Evolutionary conservation across 2,329 filamentous ascomycete species (phyloP), one percentile per base, ranked within the genome.

Genomic region (Fusarium hainanense): DNA sequence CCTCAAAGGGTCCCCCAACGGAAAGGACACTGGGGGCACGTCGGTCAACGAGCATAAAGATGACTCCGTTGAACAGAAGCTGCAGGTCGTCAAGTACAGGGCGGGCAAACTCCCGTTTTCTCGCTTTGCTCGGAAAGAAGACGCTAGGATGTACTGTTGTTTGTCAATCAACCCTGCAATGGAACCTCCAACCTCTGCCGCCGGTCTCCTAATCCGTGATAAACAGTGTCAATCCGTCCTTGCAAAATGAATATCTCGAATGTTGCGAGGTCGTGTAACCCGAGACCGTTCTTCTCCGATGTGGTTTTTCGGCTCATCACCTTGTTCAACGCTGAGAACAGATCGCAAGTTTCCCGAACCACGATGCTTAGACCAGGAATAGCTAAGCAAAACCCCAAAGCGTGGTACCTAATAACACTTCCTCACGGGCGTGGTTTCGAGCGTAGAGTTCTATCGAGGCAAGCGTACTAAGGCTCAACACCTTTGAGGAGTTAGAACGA

Each of bases 41-140:
- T 62, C 66, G 71, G 56, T 67, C 59, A 72, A 71, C 66, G 58
- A 75, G 68, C 73, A 75, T 75, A 55, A 65, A 74, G 55, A 62
- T 56, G 59, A 67, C 51, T 68, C 66, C 71, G 68, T 60, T 71
- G 59, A 65, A 66, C 66, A 42, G 59, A 62, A 66, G 46, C 54
- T 73, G 63, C 47, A 65, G 49, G 55, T 58, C 42, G 52, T 70
- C 56, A 73, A 66, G 64, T 70, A 71, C 58, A 71, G 61, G 40
- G 56, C 52, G 44, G 57, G 44, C 54, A 62, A 56, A 56, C 56
- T 65, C 46, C 60, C 64, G 56, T 57, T 57, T 54, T 54, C 51
- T 58, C 54, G 61, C 58, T 59, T 62, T 70, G 61, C 64, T 37
- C 47, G 54, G 58, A 54, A 50, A 51, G 52, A 60, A 43, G 47